Base-by-base conservation (phyloP, 2,329 filamentous ascomycete species). In the Monascus ruber region DNA sequence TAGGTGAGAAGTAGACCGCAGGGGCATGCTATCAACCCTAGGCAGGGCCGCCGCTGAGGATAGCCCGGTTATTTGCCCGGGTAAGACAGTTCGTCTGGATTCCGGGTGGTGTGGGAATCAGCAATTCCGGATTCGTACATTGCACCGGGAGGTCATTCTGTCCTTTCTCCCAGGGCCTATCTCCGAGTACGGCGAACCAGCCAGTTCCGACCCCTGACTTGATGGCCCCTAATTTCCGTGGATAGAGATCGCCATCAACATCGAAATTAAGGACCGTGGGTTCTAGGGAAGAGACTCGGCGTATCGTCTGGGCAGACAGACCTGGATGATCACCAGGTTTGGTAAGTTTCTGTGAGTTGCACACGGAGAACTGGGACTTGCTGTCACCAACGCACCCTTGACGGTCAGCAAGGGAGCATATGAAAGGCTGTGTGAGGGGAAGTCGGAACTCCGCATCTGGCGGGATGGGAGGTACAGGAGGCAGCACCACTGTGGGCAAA, bases 111-210 rank as follows among this genome's bases (percentile, higher is more conserved):
- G 52, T 47, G 8, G 54, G 42, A 36, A 60, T 54, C 40, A 56
- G 52, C 42, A 64, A 51, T 25, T 58, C 51, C 2, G 54, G 47
- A 5, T 55, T 53, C 11, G 53, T 47, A 32, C 53, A 50, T 32
- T 56, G 49, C 38, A 58, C 44, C 33, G 43, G 48, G 35, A 61
- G 45, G 26, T 55, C 51, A 27, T 51, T 55, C 35, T 56, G 53
- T 31, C 56, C 46, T 26, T 47, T 49, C 37, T 72, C 67, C 68
- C 73, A 74, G 28, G 63, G 71, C 58, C 91, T 84, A 52, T 94
- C 88, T 43, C 83, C 83, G 37, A 96, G 69, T 9, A 84, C 85
- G 46, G 80, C 88, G 31, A 98, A 73, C 74, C 94, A 98, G 31
- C 80, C 83, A 51, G 80, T 85, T 27, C 88, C 88, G 47, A 94